Evolutionary conservation across 2,329 filamentous ascomycete genomes (phyloP).

Genomic region (Xylariaceae sp.): DNA sequence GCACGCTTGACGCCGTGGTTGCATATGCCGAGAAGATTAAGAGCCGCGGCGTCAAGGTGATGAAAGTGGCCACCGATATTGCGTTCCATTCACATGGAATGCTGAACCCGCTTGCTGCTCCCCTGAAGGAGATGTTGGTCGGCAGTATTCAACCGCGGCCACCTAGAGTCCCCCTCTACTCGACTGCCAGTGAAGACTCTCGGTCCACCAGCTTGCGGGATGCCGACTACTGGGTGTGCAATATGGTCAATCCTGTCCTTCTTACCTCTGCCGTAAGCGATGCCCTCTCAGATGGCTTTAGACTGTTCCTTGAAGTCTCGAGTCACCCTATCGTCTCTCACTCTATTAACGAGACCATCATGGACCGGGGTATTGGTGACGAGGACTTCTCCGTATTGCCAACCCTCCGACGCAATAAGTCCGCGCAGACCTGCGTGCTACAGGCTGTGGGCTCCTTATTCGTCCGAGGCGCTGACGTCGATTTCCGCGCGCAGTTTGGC

Average conservation of each 20-base stretch:
- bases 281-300: conserved; percentile 43
- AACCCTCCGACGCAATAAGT: conserved; percentile 40
- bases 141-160: conserved; percentile 27
- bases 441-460: conserved; percentile 7
- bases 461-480: conserved; percentile 8
- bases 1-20: conserved; percentile 33
- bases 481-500: conserved; percentile 12
- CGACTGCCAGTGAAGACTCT: conserved; percentile 41
- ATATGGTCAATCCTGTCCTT: conserved; percentile 47
- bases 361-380: conserved; percentile 34
- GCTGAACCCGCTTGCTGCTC: conserved; percentile 39
- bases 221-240: conserved; percentile 45
- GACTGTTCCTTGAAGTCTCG: conserved; percentile 50
- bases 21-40: conserved; percentile 37
- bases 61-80: conserved; percentile 48
- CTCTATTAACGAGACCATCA: conserved; percentile 48
- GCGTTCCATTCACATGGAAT: conserved; percentile 48
- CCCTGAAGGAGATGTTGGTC: conserved; percentile 38
- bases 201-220: conserved; percentile 35
- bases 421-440: conserved; percentile 22
- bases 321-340: conserved; percentile 49
- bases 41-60: conserved; percentile 38
- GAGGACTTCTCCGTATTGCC: conserved; percentile 41
- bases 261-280: conserved; percentile 44
- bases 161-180: conserved; percentile 42